Percentiles rank a stretch among this genome's conserved stretches.
These are phyloP conservation scores for Cladosporium sphaerospermum DNA, from an alignment of 2,329 filamentous ascomycete species.

Conservation along the genomic window DNA sequence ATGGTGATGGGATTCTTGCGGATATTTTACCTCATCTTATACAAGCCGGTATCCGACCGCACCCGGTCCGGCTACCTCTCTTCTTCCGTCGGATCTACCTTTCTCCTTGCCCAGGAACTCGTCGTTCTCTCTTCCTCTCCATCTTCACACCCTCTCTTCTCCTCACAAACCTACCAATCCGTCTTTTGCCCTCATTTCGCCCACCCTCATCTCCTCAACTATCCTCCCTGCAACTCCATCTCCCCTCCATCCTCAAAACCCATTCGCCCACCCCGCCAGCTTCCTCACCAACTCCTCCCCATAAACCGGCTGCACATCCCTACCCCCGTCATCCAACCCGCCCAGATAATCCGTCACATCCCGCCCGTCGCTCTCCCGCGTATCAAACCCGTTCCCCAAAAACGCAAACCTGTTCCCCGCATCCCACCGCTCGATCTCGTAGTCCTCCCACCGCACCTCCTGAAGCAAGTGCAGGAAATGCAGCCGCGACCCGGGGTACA, in stretches of 20 bases:
- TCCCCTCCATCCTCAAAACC: slow-evolving; percentile 3
- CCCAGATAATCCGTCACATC: slow-evolving; percentile 44
- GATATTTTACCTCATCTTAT: too few relatives aligned
- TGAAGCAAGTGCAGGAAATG: slow-evolving; percentile 35
- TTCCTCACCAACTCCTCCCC: slow-evolving; percentile 34
- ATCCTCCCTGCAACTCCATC: background rate
- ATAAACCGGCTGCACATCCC: slow-evolving; percentile 37
- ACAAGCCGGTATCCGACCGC: too few relatives aligned
- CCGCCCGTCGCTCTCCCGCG: slow-evolving; percentile 42
- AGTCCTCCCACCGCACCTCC: slow-evolving; percentile 37
- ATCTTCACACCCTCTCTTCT: too few relatives aligned
- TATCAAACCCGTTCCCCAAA: slow-evolving; percentile 40
- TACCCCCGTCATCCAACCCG: slow-evolving; percentile 30
- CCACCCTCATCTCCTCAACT: too few relatives aligned
- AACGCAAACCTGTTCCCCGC: slow-evolving; percentile 35
- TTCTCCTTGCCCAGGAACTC: too few relatives aligned
- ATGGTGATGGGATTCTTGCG: too few relatives aligned
- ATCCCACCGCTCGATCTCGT: slow-evolving; percentile 36
- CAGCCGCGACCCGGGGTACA: slow-evolving; percentile 35
- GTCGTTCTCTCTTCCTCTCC: too few relatives aligned
- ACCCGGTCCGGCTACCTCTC: too few relatives aligned
- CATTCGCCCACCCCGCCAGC: slow-evolving; percentile 32
- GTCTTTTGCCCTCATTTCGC: too few relatives aligned
- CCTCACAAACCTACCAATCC: too few relatives aligned
- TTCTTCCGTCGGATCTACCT: too few relatives aligned